Evolutionary conservation across 768 basidiomycete species (phyloP).

Genomic region (Lyophyllum semitale): DNA sequence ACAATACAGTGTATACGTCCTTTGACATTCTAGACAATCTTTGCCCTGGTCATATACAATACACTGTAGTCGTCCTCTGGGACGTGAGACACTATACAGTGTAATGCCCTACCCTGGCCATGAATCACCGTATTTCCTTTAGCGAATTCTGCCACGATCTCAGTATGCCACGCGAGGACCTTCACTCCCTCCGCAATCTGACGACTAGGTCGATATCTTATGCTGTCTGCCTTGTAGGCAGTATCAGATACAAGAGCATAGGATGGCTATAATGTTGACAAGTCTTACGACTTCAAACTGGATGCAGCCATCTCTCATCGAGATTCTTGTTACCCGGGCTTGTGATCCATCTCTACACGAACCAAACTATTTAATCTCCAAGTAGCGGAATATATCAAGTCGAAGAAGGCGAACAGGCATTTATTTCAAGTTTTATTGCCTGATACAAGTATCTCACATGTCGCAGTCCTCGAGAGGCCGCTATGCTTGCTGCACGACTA

Average conservation of each 20-base stretch:
- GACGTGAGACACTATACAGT: too few species aligned
- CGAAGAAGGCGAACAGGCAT: constrained; percentile 95
- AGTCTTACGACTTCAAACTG: constrained; percentile 52
- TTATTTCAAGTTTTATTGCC: constrained; percentile 22
- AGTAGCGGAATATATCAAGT: constrained; percentile 90
- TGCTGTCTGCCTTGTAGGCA: background rate
- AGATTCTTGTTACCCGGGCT: constrained; percentile 75
- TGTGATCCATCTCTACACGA: constrained; percentile 86
- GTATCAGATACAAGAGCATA: background rate
- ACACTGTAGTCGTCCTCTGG: too few species aligned
- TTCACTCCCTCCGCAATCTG: too few species aligned
- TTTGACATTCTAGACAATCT: too few species aligned
- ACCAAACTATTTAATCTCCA: constrained; percentile 94
- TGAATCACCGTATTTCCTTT: too few species aligned
- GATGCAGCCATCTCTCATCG: constrained; percentile 61
- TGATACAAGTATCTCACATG: constrained; percentile 6
- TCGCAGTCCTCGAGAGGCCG: constrained; percentile 84
- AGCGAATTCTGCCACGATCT: too few species aligned
- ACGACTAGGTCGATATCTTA: too few species aligned
- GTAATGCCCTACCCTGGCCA: too few species aligned
- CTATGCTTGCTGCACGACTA: constrained; percentile 79
- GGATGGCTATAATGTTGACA: constrained; percentile 42
- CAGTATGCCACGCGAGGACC: too few species aligned
- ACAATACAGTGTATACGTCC: too few species aligned
- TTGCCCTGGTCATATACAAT: too few species aligned